Percentiles rank a stretch among this genome's conserved stretches.
Conservation (phyloP, 2,329 filamentous ascomycete species). For the Claviceps sp. region DNA sequence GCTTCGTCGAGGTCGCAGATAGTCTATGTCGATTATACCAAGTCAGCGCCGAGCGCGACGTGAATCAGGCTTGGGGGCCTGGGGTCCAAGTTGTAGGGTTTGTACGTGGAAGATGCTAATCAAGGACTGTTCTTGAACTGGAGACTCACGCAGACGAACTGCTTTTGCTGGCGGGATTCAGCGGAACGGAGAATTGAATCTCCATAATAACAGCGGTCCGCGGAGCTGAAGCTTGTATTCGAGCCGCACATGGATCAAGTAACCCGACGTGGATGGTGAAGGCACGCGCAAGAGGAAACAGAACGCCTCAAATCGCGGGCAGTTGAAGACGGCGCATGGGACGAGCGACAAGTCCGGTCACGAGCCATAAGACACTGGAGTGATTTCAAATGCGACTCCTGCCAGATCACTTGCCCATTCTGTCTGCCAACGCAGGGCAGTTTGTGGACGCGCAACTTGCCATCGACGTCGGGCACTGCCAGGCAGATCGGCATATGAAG, state of each 20-base stretch:
- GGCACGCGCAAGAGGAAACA: not conserved
- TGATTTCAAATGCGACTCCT: no score
- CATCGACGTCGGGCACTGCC: no score
- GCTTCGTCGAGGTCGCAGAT: not conserved
- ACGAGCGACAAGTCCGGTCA: no score
- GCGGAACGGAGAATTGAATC: slow-evolving; percentile 24
- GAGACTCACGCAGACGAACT: slow-evolving; percentile 13
- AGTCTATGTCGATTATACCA: not conserved
- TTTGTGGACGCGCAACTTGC: no score
- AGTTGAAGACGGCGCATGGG: no score
- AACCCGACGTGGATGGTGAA: not conserved
- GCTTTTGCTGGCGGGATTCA: slow-evolving; percentile 12
- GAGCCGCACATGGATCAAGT: not conserved
- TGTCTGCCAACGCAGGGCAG: no score
- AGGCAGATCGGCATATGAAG: no score
- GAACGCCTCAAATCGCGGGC: no score
- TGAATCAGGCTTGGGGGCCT: not conserved
- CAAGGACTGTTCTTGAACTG: not conserved
- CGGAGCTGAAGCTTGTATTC: not conserved
- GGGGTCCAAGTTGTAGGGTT: no score
- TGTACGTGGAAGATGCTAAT: not conserved
- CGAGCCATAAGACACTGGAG: no score
- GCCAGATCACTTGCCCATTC: no score
- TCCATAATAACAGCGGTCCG: slow-evolving; percentile 16
- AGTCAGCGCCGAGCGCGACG: not conserved